Evolutionary conservation across 345 rosid species (phyloP), one percentile per base, ranked within the genome.

Genomic region (Eucalyptus rudis): DNA sequence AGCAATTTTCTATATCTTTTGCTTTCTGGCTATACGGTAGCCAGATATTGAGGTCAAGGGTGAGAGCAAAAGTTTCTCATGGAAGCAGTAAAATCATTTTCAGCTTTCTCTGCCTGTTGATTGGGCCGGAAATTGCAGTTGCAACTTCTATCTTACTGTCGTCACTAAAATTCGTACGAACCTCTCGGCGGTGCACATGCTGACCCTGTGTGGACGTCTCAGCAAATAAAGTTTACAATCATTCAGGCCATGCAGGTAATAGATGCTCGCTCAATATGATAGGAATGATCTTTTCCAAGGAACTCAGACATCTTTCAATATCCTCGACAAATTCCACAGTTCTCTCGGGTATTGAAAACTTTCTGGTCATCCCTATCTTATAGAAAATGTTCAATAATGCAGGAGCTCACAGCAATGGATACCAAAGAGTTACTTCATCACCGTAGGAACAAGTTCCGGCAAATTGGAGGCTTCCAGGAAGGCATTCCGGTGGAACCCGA

Each of bases 171-270:
- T 89, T 88, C 45, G 86, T 91, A 96, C 98, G 99, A 97, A 90
- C 99, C 99, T 20, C 95, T 96, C 85, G 98, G 98, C 45, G 98
- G 99, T 45, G 98, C 98, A 43, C 98, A 97, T 92, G 95, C 96
- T 64, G 97, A 96, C 93, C 97, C 99, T 27, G 87, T 92, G 36
- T 95, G 98, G 98, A 95, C 99, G 71, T 96, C 99, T 54, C 95
- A 95, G 89, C 96, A 93, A 92, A 97, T 97, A 90, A 97, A 96
- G 94, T 91, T 91, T 80, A 96, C 96, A 68, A 94, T 97, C 90
- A 95, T 94, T 86, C 96, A 95, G 90, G 13, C 94, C 90, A 96
- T 96, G 99, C 91, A 92, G 88, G 99, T 97, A 68, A 31, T 68
- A 68, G 43, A 68, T 31, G 43, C 12, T 33, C 22, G 6, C 24